Evolutionary conservation across 345 rosid genomes (phyloP).

Genomic region (Xanthoceras sorbifolium): DNA sequence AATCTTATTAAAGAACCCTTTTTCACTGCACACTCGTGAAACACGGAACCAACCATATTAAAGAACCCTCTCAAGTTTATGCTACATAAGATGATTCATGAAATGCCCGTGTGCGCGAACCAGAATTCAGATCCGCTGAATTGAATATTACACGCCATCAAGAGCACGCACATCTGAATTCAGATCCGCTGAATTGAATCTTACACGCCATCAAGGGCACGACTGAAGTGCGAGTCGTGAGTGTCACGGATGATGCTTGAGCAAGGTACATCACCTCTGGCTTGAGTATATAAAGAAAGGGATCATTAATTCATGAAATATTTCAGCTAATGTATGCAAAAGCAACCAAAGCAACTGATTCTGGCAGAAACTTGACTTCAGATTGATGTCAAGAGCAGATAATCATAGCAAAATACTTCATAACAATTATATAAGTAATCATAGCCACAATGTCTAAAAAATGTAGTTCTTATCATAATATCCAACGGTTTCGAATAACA

Average conservation of each 20-base stretch:
- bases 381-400: background rate
- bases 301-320: too few species aligned
- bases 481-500: background rate
- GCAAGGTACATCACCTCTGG: background rate
- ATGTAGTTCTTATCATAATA: background rate
- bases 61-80: background rate
- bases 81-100: background rate
- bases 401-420: background rate
- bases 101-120: background rate
- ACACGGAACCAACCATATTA: background rate
- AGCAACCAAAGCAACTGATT: background rate
- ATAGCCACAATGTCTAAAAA: too few species aligned
- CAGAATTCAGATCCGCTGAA: too few species aligned
- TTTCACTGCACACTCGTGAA: background rate
- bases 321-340: too few species aligned
- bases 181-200: background rate
- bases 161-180: too few species aligned
- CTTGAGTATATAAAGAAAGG: too few species aligned
- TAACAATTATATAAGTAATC: background rate
- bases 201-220: background rate
- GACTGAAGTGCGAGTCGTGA: background rate
- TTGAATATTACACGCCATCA: too few species aligned
- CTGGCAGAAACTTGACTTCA: background rate
- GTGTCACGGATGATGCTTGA: slow-evolving; percentile 8
- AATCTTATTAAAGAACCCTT: background rate